Percentiles rank a stretch among this genome's conserved stretches.
phyloP scores from a whole-genome alignment of 2,329 filamentous ascomycete genomes.

The Furcasterigmium furcatum region DNA sequence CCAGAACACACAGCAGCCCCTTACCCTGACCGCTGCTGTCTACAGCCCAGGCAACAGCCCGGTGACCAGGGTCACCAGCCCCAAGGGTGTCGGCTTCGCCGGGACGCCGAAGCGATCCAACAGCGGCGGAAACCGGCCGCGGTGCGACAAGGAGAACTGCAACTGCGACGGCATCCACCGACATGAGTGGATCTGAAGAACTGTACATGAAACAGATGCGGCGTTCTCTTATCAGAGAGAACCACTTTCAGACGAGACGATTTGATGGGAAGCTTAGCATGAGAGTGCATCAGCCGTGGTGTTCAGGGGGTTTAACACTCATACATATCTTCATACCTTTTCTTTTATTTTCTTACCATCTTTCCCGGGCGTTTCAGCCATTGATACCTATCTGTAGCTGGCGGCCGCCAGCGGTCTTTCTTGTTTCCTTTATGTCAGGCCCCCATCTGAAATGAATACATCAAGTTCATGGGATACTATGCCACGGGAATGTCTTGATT shows the following conservation, averaged over 20 bases:
- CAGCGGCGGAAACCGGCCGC: conserved; percentile 6
- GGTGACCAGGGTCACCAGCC: conserved; percentile 36
- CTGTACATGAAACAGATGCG: not conserved
- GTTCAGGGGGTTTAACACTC: conserved; percentile 7
- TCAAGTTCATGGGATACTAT: no score
- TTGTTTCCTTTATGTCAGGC: no score
- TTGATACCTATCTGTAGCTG: no score
- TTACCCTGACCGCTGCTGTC: conserved; percentile 47
- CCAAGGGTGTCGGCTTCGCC: conserved; percentile 39
- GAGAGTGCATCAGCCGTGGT: conserved; percentile 3
- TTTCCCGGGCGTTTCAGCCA: no score
- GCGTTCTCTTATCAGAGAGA: not conserved
- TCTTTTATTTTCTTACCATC: not conserved
- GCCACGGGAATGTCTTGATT: no score
- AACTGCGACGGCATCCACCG: conserved; percentile 14
- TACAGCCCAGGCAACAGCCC: conserved; percentile 41
- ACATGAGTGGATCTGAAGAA: conserved; percentile 24
- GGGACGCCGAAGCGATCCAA: conserved; percentile 7
- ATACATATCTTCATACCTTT: not conserved
- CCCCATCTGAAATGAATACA: no score
- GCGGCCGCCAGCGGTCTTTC: no score
- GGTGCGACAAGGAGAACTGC: conserved; percentile 13
- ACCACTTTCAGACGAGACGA: no score
- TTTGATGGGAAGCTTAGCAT: no score
- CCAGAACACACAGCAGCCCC: conserved; percentile 20